Conservation (phyloP, 805 yeast genomes). For the Nakazawaea pomicola region DNA sequence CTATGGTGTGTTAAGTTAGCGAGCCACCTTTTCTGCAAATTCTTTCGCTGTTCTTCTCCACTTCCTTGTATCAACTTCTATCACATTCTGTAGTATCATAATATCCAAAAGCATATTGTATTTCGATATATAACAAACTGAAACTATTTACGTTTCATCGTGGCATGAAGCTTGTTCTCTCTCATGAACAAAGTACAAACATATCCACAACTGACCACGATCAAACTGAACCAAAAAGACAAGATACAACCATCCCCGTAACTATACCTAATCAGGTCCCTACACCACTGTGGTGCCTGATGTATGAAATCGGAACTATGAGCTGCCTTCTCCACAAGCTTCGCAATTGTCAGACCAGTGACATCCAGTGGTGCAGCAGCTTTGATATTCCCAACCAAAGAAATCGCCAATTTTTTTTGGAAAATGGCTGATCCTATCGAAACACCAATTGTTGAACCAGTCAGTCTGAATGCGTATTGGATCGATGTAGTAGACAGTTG, state of each 20-base stretch:
- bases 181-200: conserved; percentile 8
- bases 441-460: conserved; percentile 84
- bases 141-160: conserved; percentile 10
- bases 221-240: conserved; percentile 13
- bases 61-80: no score
- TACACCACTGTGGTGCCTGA: conserved; percentile 13
- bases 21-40: no score
- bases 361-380: conserved; percentile 1
- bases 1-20: no score
- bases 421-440: conserved; percentile 64
- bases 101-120: no score
- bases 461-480: conserved; percentile 79
- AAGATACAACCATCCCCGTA: conserved; percentile 11
- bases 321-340: conserved; percentile 9
- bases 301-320: conserved; percentile 8
- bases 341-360: neutral
- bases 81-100: no score
- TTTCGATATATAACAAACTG: no score
- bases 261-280: conserved; percentile 10
- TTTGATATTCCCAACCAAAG: conserved; percentile 19
- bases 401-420: conserved; percentile 37
- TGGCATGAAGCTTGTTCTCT: conserved; percentile 14
- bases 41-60: no score
- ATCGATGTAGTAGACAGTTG: conserved; percentile 83
- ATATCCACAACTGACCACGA: conserved; percentile 9